A percentile compares a stretch with the other conserved stretches of the same genome.
Evolutionary conservation across 257 asterid genomes (phyloP).

Genomic region (Coffea canephora): DNA sequence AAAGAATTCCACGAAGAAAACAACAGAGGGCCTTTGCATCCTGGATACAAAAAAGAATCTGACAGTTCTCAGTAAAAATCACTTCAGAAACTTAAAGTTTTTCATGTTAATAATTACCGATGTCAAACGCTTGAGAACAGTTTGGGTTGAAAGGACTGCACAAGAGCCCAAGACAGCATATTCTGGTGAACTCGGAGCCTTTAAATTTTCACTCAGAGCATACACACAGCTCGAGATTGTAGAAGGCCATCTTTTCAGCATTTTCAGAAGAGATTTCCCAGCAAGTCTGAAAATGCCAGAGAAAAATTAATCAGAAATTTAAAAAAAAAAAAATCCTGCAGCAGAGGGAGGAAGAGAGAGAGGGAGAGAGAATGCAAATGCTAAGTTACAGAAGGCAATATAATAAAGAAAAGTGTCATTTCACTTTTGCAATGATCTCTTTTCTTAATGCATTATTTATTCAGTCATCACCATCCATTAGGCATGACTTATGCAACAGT

Average conservation of each 20-base stretch:
- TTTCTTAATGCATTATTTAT: neutral
- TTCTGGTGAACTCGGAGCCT: conserved; percentile 70
- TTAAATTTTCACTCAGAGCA: conserved; percentile 64
- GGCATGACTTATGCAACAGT: neutral
- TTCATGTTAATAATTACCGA: conserved; percentile 46
- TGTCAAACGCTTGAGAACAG: conserved; percentile 85
- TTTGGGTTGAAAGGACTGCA: conserved; percentile 84
- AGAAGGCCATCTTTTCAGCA: conserved; percentile 98
- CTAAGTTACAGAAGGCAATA: neutral
- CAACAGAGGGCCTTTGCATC: conserved; percentile 84
- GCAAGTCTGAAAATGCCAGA: conserved; percentile 57
- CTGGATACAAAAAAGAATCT: conserved; percentile 44
- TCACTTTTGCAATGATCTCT: neutral
- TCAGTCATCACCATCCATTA: neutral
- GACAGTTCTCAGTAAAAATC: conserved; percentile 28
- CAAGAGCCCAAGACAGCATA: conserved; percentile 95
- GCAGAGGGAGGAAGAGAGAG: no score
- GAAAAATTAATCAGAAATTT: neutral
- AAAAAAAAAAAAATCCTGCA: neutral
- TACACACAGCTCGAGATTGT: conserved; percentile 77
- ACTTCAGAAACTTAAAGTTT: conserved; percentile 15
- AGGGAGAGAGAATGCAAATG: no score
- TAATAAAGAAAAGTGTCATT: neutral
- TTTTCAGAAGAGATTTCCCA: conserved; percentile 71
- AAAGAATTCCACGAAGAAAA: conserved; percentile 87